A percentile compares a stretch with the other conserved stretches of the same genome.
Conservation (phyloP, 2,329 filamentous ascomycete genomes). For the Cladosporium oxysporum region DNA sequence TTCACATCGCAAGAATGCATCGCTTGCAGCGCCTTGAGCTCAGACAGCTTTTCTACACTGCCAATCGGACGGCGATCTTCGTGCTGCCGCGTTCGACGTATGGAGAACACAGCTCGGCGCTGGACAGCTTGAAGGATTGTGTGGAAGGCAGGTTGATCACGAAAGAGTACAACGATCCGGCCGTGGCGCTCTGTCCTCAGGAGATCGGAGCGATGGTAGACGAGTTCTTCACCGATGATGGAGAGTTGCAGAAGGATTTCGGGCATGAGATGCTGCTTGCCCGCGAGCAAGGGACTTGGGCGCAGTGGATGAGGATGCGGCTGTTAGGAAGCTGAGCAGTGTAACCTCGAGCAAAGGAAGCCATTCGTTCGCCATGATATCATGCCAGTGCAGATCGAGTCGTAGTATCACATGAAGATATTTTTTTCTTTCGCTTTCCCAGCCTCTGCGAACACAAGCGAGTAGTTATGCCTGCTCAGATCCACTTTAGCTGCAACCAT, state of each 20-base stretch:
- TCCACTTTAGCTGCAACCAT: background rate
- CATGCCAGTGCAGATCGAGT: background rate
- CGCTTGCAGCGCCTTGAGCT: conserved; percentile 9
- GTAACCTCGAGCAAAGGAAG: background rate
- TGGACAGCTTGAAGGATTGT: background rate
- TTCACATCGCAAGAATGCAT: background rate
- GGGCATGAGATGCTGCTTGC: conserved; percentile 8
- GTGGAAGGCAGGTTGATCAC: background rate
- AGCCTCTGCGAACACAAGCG: background rate
- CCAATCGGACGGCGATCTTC: background rate
- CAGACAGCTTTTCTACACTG: conserved; percentile 7
- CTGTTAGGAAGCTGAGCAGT: background rate
- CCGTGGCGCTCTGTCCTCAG: background rate
- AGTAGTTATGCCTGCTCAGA: background rate
- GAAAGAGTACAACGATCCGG: background rate
- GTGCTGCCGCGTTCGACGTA: conserved; percentile 9
- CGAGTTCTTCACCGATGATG: conserved; percentile 1
- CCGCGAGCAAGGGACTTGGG: background rate
- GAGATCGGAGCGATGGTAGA: conserved; percentile 2
- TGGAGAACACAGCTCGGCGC: background rate
- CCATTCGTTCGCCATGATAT: background rate
- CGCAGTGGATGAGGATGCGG: background rate
- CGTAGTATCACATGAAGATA: background rate
- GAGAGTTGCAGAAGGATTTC: conserved; percentile 11
- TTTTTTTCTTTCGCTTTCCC: too few species aligned